These are phyloP conservation scores for Cladosporium sp. DNA, from an alignment of 2,329 filamentous ascomycete species.

Conservation along the genomic window DNA sequence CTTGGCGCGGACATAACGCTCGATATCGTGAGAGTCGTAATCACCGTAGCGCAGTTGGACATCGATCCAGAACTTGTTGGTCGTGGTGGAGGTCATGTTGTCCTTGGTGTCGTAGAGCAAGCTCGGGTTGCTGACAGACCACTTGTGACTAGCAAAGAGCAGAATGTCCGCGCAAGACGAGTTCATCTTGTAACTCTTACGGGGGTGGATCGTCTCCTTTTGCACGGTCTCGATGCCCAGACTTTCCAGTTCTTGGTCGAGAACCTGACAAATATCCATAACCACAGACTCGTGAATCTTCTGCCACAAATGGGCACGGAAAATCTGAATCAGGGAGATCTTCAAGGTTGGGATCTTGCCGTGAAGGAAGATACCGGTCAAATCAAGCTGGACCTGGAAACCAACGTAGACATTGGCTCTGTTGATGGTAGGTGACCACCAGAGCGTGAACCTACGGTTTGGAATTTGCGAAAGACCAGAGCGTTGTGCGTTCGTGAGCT, in stretches of 20 bases:
- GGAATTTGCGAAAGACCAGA: conserved; percentile 98
- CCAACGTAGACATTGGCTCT: conserved; percentile 95
- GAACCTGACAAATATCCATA: conserved; percentile 98
- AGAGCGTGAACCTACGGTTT: conserved; percentile 95
- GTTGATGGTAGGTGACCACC: conserved; percentile 68
- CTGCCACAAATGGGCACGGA: conserved; percentile 99
- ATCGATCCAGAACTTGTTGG: conserved; percentile 99
- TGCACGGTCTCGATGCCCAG: conserved; percentile 96
- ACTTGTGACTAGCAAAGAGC: conserved; percentile 95
- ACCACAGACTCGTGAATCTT: conserved; percentile 99
- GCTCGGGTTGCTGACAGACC: conserved; percentile 94
- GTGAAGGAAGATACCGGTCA: conserved; percentile 98
- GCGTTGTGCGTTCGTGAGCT: conserved; percentile 93
- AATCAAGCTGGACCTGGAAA: conserved; percentile 97
- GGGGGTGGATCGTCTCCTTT: conserved; percentile 97
- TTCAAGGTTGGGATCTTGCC: conserved; percentile 98
- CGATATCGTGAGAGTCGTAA: conserved; percentile 98
- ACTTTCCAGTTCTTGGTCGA: conserved; percentile 94
- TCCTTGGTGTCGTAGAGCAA: conserved; percentile 96
- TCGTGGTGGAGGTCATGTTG: conserved; percentile 85
- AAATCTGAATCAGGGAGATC: conserved; percentile 97
- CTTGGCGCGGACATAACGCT: conserved; percentile 94
- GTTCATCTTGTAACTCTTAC: conserved; percentile 99
- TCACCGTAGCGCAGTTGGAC: conserved; percentile 95
- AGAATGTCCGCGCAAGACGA: conserved; percentile 97